Base-by-base conservation (phyloP, 2,329 filamentous ascomycete species). In the Tympanopsis confertula region DNA sequence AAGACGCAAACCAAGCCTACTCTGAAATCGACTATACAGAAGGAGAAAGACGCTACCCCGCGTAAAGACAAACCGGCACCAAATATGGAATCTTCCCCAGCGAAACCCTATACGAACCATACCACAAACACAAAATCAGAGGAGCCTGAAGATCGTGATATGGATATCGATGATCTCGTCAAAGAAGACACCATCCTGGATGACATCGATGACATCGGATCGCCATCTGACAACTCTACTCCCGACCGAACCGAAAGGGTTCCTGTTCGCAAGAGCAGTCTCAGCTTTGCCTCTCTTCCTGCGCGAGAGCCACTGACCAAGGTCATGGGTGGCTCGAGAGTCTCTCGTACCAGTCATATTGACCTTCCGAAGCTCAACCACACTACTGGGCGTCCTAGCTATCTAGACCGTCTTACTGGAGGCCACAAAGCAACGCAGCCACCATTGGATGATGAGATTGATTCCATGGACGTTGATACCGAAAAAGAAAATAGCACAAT, bases 251-350 rank as follows among this genome's bases (percentile, higher is more conserved):
- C n/a, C n/a, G n/a, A n/a, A n/a, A n/a, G n/a, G n/a, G 10, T 15
- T 10, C 30, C 30, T 20, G 73, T 93, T 46, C 80, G 89, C 42
- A 96, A 96, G 67, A 94, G 88, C 59, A 96, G 89, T 55, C 70
- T 98, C 42, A 94, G 84, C 41, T 96, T 98, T 61, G 86, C 91
- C 26, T 86, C 91, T 14, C 68, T 98, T 12, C 91, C 91, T 20
- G 88, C 89, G 3, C 75, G 91, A 43, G 89, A 96, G 51, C 89
- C 89, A 24, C 66, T 96, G 38, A 77, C 78, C 13, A 93, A 93
- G 61, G 93, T 83, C 54, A 75, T 87, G 30, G 30, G 30, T 50
- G 87, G 80, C 13, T 69, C 72, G 15, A 71, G 85, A 36, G 62
- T 74, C 37, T 88, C 86, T 17, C 71, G 85, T 42, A 84, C 77